These are phyloP conservation scores for Sarcodon aspratus DNA, from an alignment of 768 basidiomycete species.

Conservation along the genomic window DNA sequence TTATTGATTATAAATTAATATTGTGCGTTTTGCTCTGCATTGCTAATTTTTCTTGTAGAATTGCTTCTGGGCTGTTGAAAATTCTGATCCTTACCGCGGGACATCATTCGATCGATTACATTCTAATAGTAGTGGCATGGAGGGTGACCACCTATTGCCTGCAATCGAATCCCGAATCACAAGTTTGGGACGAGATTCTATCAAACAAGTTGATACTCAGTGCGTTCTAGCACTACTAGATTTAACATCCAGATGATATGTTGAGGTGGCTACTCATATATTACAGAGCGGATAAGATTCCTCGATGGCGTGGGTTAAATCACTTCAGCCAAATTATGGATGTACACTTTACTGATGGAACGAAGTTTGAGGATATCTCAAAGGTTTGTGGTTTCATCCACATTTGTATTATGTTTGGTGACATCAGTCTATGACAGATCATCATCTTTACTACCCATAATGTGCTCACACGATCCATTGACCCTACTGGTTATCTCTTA, in stretches of 20 bases:
- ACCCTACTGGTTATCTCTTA: constrained; percentile 13
- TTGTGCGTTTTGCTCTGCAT: not conserved
- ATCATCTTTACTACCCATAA: constrained; percentile 17
- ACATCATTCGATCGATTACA: constrained; percentile 30
- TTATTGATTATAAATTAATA: too few relatives aligned
- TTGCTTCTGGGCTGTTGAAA: constrained; percentile 25
- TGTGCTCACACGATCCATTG: constrained; percentile 6
- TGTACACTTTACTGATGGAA: constrained; percentile 21
- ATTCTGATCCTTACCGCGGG: constrained; percentile 22
- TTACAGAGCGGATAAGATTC: constrained; percentile 17
- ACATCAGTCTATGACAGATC: too few relatives aligned
- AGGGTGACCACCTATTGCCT: constrained; percentile 19
- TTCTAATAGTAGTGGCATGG: constrained; percentile 19
- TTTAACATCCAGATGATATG: not conserved
- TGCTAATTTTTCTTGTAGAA: constrained; percentile 18
- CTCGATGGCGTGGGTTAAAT: constrained; percentile 22
- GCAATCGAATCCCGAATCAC: constrained; percentile 14
- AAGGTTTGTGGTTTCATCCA: constrained; percentile 16
- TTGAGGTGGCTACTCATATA: too few relatives aligned
- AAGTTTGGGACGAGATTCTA: constrained; percentile 4
- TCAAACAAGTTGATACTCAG: constrained; percentile 11
- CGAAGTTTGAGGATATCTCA: constrained; percentile 23
- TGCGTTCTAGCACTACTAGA: constrained; percentile 11
- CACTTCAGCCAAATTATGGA: constrained; percentile 18
- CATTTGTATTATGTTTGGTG: constrained; percentile 7